Evolutionary conservation across 1,139 yeast species (phyloP), one percentile per base, ranked within the genome.

Genomic region (Blastobotrys aristatus): DNA sequence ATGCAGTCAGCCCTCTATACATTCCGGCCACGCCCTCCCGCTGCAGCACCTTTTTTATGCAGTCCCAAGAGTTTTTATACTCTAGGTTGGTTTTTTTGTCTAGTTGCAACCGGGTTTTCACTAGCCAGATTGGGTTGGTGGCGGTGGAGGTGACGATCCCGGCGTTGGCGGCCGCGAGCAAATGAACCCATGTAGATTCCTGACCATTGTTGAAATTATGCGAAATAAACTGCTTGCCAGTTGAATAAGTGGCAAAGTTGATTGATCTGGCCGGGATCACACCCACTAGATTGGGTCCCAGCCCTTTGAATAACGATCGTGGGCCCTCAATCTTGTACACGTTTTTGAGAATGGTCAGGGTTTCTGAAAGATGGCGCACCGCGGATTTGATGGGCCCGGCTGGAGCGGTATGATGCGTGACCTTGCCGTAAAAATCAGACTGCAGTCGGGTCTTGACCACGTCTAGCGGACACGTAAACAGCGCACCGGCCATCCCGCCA

Each of bases 121-220:
- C 84, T 55, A 94, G 73, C 99, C 99, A 94, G 49, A 94, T 94
- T n/a, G 99, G 99, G 64, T 94, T 94, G 0, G 99, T 94, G n/a
- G 94, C 96, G 0, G 98, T 92, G 3, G 97, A 84, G 0, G 98
- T 94, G 18, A 85, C 94, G 63, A 92, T 74, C 2, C 99, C 98
- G 0, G 99, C 99, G 58, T 77, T 77, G 1, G 92, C 81, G n/a
- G 97, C 98, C 1, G 97, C 80, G 27, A 81, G 65, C 48, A 94
- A 71, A 67, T 94, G 98, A 32, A 92, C 80, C 80, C 89, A 80
- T 0, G 97, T 81, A 16, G 82, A 82, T 60, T 89, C 96, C 53
- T 82, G 63, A 2, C 92, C 92, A 47, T 82, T 64, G 63, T 84
- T 83, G 66, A 88, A 79, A 42, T 76, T 71, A 24, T 70, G 69